These are phyloP conservation scores for Imleria badia DNA, from an alignment of 768 basidiomycete species.

Conservation along the genomic window DNA sequence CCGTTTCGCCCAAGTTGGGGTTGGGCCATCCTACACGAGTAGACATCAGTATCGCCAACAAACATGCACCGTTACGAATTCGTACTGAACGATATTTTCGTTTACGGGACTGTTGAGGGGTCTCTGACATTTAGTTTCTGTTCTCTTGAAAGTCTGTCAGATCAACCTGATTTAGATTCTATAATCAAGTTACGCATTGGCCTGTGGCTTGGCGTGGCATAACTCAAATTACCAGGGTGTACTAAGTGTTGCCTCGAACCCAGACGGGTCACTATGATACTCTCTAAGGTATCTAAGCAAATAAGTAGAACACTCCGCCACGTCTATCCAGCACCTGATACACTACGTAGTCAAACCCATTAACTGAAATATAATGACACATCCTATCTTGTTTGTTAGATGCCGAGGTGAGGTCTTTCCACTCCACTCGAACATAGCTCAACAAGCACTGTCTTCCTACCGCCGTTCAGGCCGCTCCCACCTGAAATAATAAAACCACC, in stretches of 20 bases:
- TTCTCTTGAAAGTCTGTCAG: neutral
- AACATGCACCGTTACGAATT: neutral
- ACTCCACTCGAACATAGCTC: neutral
- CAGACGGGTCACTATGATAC: neutral
- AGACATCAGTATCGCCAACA: slow-evolving; percentile 1
- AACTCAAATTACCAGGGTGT: neutral
- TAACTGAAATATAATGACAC: slow-evolving; percentile 31
- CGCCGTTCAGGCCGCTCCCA: neutral
- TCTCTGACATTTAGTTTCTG: slow-evolving; percentile 20
- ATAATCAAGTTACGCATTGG: neutral
- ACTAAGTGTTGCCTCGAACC: neutral
- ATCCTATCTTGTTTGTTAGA: slow-evolving; percentile 1
- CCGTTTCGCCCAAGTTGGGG: slow-evolving; percentile 62
- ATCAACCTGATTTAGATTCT: neutral
- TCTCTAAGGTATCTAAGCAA: slow-evolving; percentile 22
- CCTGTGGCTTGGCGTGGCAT: neutral
- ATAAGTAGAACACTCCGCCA: slow-evolving; percentile 3
- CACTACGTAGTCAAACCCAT: slow-evolving; percentile 12
- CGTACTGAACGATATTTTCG: slow-evolving; percentile 55
- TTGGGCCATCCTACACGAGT: slow-evolving; percentile 52
- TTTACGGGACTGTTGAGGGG: slow-evolving; percentile 31
- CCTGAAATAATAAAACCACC: neutral
- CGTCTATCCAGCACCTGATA: slow-evolving; percentile 6
- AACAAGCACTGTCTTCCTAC: neutral
- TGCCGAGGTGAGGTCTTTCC: neutral